Evolutionary conservation across 192 early-diverging fungal genomes (phyloP), one percentile per base, ranked within the genome.

Genomic region (Chytriomyces sp.): DNA sequence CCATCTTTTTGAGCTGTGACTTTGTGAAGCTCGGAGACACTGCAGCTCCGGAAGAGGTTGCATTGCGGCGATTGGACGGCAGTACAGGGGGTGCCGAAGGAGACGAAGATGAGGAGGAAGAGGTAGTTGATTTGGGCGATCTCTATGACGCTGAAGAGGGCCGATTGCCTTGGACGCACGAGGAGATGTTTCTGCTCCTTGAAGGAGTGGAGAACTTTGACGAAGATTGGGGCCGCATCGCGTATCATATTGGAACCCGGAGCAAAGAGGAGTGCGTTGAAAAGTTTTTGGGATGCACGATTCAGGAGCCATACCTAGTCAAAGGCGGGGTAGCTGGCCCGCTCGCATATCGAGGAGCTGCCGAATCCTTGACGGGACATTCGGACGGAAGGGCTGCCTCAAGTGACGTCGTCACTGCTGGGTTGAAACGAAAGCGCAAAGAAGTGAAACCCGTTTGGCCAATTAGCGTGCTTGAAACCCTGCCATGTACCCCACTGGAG

Each of bases 191-290:
- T 34, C 77, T 92, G 36, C 77, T 99, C 41, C 77, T 98, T 33
- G 97, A 99, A 81, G 97, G 89, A 0, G 78, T 99, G 8, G 97
- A 99, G 75, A 84, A 93, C 84, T 97, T 85, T 80, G 92, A 95
- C 38, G 92, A 95, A 52, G 93, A 98, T 73, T 99, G 97, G 97
- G 84, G 88, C 61, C 85, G 88, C 40, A 88, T 99, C 39, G 89
- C 96, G 32, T 94, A 94, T 56, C 93, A 96, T 70, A 93, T 99
- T 10, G 94, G 93, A 0, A 94, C 94, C 19, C 82, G 92, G 38
- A 91, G 90, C 1, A 89, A 91, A 65, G 95, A 97, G 61, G 91
- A 97, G 75, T 99, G 97, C 69, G 86, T 99, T 31, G 77, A 91
- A 38, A 84, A 90, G 39, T 97, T 99, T 78, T 75, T 82, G 33